A percentile compares a stretch with the other conserved stretches of the same genome.
phyloP scores from a whole-genome alignment of 495 filamentous ascomycete genomes.

The Aspergillus mulundensis region DNA sequence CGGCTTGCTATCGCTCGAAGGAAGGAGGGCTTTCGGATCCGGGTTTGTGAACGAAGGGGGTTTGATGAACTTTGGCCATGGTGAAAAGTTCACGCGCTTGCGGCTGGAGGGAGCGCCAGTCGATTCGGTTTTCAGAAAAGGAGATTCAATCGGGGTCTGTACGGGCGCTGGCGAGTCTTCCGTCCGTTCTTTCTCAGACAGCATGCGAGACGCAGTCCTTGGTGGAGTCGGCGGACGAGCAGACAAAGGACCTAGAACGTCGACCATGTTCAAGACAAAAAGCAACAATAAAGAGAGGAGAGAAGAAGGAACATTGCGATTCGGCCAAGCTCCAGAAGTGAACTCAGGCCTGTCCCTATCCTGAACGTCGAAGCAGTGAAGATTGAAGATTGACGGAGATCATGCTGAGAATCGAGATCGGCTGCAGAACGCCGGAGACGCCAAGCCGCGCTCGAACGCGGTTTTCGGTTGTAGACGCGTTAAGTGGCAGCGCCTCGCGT shows the following conservation, averaged over 20 bases:
- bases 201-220: conserved; percentile 49
- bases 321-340: conserved; percentile 13
- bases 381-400: conserved; percentile 11
- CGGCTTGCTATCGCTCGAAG: conserved; percentile 62
- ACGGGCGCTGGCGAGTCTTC: conserved; percentile 32
- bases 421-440: conserved; percentile 15
- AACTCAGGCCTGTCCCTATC: conserved; percentile 20
- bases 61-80: conserved; percentile 67
- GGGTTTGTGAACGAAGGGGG: conserved; percentile 45
- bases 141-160: conserved; percentile 48
- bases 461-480: conserved; percentile 33
- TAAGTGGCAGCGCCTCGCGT: conserved; percentile 35
- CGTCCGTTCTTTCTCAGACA: conserved; percentile 24
- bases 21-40: conserved; percentile 44
- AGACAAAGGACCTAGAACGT: conserved; percentile 47
- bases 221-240: conserved; percentile 60
- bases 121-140: conserved; percentile 40
- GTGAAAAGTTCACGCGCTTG: conserved; percentile 76
- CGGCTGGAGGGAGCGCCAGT: conserved; percentile 33
- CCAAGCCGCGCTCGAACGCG: conserved; percentile 24
- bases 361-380: conserved; percentile 4
- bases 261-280: conserved; percentile 41
- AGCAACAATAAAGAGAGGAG: conserved; percentile 13
- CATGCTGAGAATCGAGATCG: conserved; percentile 6
- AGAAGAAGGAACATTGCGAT: conserved; percentile 33